Base-by-base conservation (phyloP, 2,329 filamentous ascomycete genomes). In the Cadophora sp. region DNA sequence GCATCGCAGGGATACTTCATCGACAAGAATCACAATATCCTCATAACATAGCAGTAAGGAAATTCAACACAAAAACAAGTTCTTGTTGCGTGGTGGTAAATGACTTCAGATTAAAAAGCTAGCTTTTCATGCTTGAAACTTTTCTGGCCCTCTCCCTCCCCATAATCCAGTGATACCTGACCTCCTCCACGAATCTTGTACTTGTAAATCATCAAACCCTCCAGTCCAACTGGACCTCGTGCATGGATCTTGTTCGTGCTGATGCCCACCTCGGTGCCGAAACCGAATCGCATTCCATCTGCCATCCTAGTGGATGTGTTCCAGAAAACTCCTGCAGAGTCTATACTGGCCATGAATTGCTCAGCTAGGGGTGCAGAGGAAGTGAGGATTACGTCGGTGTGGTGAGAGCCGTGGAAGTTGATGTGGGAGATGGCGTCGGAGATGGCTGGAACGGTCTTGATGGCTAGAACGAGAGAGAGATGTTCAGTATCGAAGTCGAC, bases 211-310 rank as follows among this genome's bases (percentile, higher is more conserved):
- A 93, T 97, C 78, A 99, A 80, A 0, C 96, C 96, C 76, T 98
- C 96, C 62, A 99, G 82, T 1, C 96, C 96, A 6, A 99, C 96
- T 0, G 96, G 96, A 0, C 96, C 96, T 60, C 96, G 85, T 1
- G 93, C 92, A 78, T 99, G 96, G 71, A 99, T 97, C 83, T 98
- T 99, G 83, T 97, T 99, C 59, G 96, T 99, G 81, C 92, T 96
- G 80, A 99, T 98, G 64, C 96, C 96, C 27, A 99, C 96, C 81
- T 99, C 96, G 0, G 96, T 98, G 58, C 96, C 96, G 80, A 99
- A 99, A 8, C 96, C 96, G 78, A 96, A 98, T 50, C 96, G 87
- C 91, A 97, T 97, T 8, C 96, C 96, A 78, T 99, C 96, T 6
- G 94, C 94, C 81, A 99, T 95, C 60, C 96, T 88, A 9, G 93